Conservation (phyloP, 108 stramenopile species). For the Seminavis robusta region DNA sequence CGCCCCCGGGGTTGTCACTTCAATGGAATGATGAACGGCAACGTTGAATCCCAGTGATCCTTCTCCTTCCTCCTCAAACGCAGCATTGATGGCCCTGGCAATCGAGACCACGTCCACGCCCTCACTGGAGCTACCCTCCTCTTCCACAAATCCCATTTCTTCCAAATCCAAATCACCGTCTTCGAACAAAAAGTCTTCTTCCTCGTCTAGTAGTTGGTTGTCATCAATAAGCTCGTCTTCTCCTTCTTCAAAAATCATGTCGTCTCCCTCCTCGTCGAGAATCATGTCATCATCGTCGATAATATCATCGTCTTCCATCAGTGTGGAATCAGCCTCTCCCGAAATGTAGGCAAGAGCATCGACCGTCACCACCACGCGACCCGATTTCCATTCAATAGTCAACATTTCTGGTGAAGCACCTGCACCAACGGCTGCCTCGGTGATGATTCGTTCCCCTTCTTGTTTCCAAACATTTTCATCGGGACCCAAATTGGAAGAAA, state of each 20-base stretch:
- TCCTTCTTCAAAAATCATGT: neutral
- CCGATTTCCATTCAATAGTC: constrained; percentile 59
- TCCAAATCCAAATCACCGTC: constrained; percentile 9
- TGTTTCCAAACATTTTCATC: too few relatives aligned
- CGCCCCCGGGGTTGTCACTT: constrained; percentile 74
- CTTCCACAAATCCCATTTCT: constrained; percentile 7
- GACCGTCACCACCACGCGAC: constrained; percentile 54
- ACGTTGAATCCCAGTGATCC: constrained; percentile 32
- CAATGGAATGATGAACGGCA: constrained; percentile 59
- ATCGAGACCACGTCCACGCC: constrained; percentile 42
- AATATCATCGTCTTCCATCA: constrained; percentile 6
- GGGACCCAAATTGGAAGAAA: too few relatives aligned
- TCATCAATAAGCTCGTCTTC: constrained; percentile 7
- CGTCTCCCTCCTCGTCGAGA: constrained; percentile 16
- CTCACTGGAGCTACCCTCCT: neutral
- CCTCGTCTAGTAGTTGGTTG: constrained; percentile 3
- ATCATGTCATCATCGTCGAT: constrained; percentile 19
- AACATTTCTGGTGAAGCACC: constrained; percentile 12
- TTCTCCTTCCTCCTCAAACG: constrained; percentile 31
- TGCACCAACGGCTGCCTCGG: neutral
- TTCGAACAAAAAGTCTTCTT: neutral
- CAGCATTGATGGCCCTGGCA: constrained; percentile 62
- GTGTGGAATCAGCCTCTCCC: neutral
- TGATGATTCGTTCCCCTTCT: neutral
- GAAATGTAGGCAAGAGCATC: constrained; percentile 27